These are phyloP conservation scores for Cercospora zeae-maydis DNA, from an alignment of 2,329 filamentous ascomycete genomes.

Conservation along the genomic window DNA sequence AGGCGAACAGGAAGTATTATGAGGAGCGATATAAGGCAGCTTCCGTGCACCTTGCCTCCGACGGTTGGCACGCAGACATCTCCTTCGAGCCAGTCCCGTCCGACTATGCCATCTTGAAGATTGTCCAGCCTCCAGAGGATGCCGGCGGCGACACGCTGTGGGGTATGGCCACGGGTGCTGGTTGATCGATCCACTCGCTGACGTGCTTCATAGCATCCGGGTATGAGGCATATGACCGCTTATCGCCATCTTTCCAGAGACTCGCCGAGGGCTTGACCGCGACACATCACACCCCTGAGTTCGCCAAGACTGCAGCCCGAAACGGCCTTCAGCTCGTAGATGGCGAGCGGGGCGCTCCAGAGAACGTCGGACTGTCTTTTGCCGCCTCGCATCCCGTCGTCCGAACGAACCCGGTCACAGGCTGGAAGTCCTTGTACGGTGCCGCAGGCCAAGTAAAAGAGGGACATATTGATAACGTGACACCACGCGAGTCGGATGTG, in stretches of 20 bases:
- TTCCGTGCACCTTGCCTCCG: constrained; percentile 9
- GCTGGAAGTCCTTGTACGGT: constrained; percentile 60
- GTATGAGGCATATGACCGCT: constrained; percentile 63
- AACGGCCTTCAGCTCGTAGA: constrained; percentile 35
- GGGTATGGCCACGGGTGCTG: constrained; percentile 35
- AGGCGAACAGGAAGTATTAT: constrained; percentile 43
- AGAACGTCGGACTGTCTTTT: constrained; percentile 21
- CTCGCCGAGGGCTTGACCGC: constrained; percentile 60
- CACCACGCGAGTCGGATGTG: constrained; percentile 26
- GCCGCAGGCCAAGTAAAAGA: constrained; percentile 33
- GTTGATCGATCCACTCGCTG: not conserved
- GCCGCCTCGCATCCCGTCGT: constrained; percentile 49
- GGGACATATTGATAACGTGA: constrained; percentile 55
- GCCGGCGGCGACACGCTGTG: constrained; percentile 58
- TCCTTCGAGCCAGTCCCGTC: constrained; percentile 61
- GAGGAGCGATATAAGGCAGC: constrained; percentile 17
- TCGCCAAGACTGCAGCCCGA: constrained; percentile 22
- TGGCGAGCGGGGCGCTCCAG: constrained; percentile 29
- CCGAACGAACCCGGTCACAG: constrained; percentile 59
- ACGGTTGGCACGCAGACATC: constrained; percentile 49
- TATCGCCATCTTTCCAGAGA: constrained; percentile 54
- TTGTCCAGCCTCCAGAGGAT: constrained; percentile 54
- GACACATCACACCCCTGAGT: constrained; percentile 42
- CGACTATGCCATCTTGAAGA: constrained; percentile 61
- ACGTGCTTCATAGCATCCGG: constrained; percentile 48